Evolutionary conservation across 1,284 basidiomycete species (phyloP).

Genomic region (Malassezia brasiliensis): DNA sequence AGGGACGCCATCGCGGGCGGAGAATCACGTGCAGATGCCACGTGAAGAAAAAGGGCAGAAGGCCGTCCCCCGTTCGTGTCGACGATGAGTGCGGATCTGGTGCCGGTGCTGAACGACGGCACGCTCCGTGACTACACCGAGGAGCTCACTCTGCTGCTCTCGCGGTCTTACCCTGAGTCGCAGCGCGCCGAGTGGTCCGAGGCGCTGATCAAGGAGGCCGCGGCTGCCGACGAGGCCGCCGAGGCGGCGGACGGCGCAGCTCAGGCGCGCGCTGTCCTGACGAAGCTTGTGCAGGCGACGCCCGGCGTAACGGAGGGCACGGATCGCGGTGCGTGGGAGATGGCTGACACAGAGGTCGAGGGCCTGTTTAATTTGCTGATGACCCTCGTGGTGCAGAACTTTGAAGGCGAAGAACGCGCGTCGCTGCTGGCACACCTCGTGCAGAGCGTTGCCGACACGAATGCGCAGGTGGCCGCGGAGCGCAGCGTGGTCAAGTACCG

Average conservation of each 20-base stretch:
- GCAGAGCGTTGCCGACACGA: not conserved
- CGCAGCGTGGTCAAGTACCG: constrained; percentile 19
- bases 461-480: constrained; percentile 4
- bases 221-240: constrained; percentile 23
- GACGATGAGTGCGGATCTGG: constrained; percentile 34
- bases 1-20: constrained; percentile 50
- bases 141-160: constrained; percentile 35
- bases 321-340: constrained; percentile 25
- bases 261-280: constrained; percentile 24
- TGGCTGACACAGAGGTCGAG: constrained; percentile 27
- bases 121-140: constrained; percentile 35
- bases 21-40: constrained; percentile 8
- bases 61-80: not conserved
- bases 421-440: constrained; percentile 24
- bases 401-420: constrained; percentile 11
- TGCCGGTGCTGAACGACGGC: constrained; percentile 42
- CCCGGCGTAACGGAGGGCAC: constrained; percentile 30
- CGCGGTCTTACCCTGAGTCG: constrained; percentile 32
- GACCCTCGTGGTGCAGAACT: constrained; percentile 25
- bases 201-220: constrained; percentile 23
- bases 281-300: constrained; percentile 26
- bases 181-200: constrained; percentile 34
- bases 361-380: constrained; percentile 41
- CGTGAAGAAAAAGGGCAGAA: constrained; percentile 7
- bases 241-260: constrained; percentile 7